Evolutionary conservation across 805 yeast genomes (phyloP), one percentile per base, ranked within the genome.

Genomic region (Nakazawaea ernobii): DNA sequence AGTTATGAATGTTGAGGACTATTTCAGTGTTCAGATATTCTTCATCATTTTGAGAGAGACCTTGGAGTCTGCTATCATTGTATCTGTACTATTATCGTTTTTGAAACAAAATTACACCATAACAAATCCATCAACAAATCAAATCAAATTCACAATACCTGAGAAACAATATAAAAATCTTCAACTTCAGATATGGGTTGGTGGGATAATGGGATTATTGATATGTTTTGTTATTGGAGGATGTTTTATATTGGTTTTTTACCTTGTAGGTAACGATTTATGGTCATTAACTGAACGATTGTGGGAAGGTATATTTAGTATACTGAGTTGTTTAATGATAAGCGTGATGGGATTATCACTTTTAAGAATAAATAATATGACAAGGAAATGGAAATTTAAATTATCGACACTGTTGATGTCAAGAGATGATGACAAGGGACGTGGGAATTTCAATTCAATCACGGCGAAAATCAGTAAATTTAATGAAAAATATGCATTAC

Each of bases 231-330:
- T 84, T 4, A 75, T 90, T 32, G 97, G 97, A 4, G 78, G 82
- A 4, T 62, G 78, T 0, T 85, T 90, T 59, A 79, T 90, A 30
- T 65, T 73, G 9, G 70, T 82, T 4, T 90, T 90, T 63, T 88
- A 89, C 58, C 60, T 81, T 39, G 67, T 91, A 29, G 96, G 96
- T 13, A 79, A 82, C 26, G 95, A 90, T 65, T 67, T 87, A 46
- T 90, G 97, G 97, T 78, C 91, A 8, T 68, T 80, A 50, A 84
- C 96, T 36, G 97, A 90, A 61, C 80, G 94, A 57, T 72, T 87
- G 45, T 90, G 96, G 86, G 97, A 90, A 61, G 96, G 96, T 7
- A 66, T 82, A 0, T 80, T 90, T 59, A 84, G 92, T 55, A 71
- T 91, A 11, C 62, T 89, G 29, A 89, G 96, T 3, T 79, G 94